A percentile compares a stretch with the other conserved stretches of the same genome.
phyloP scores from a whole-genome alignment of 768 basidiomycete genomes.

The Crassisporium funariophilum region DNA sequence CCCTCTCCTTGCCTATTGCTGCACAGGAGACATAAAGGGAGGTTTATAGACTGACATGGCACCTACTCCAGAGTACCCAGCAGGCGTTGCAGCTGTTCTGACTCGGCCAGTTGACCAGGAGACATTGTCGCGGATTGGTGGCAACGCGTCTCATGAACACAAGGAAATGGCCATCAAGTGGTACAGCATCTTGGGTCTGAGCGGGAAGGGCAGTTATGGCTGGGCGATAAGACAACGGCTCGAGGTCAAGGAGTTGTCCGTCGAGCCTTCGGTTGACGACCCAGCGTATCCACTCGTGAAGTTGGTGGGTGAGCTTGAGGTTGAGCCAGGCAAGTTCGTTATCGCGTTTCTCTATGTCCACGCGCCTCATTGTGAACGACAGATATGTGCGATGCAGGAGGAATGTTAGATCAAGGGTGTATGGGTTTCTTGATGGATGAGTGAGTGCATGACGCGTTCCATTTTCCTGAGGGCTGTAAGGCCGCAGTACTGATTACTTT shows the following conservation, averaged over 20 bases:
- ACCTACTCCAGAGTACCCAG: neutral
- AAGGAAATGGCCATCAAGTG: constrained; percentile 19
- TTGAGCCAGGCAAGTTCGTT: constrained; percentile 16
- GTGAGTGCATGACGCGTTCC: no score
- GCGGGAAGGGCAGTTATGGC: constrained; percentile 5
- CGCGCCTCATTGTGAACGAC: neutral
- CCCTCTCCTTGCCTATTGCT: no score
- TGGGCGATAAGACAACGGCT: constrained; percentile 5
- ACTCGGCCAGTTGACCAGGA: neutral
- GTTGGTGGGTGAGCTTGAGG: constrained; percentile 21
- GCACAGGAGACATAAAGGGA: no score
- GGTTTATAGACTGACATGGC: no score
- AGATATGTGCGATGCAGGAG: constrained; percentile 24
- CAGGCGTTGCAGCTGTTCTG: neutral
- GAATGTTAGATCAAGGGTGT: constrained; percentile 15
- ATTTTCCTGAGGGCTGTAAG: no score
- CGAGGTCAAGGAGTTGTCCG: constrained; percentile 16
- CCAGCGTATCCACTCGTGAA: constrained; percentile 12
- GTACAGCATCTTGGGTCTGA: constrained; percentile 12
- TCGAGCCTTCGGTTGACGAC: constrained; percentile 17
- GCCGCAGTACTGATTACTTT: no score
- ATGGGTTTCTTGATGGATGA: constrained; percentile 22
- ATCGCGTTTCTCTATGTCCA: neutral
- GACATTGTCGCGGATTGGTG: constrained; percentile 4
- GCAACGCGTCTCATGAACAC: constrained; percentile 11